These are phyloP conservation scores for Exserohilum rostratum DNA, from an alignment of 2,329 filamentous ascomycete species.

Conservation along the genomic window DNA sequence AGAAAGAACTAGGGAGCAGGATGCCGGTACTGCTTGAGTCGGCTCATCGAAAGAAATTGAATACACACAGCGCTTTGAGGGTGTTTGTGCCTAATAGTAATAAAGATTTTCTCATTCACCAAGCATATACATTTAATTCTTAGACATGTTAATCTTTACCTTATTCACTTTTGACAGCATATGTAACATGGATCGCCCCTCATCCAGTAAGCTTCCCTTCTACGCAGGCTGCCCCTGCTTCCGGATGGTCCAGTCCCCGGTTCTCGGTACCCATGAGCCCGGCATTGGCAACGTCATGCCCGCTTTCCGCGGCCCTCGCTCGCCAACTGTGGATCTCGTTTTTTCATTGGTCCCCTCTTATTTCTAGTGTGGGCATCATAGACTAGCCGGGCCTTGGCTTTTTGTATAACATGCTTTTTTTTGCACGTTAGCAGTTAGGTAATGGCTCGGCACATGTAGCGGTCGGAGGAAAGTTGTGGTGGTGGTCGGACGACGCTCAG, in stretches of 20 bases:
- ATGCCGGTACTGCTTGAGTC: background rate
- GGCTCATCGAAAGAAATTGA: background rate
- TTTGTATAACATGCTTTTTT: no score
- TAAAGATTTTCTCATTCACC: no score
- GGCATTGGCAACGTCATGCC: no score
- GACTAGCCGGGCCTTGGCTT: no score
- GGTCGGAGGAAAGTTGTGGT: no score
- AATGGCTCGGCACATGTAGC: no score
- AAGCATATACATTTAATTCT: background rate
- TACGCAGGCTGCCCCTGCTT: background rate
- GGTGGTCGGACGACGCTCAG: no score
- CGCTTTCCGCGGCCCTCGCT: no score
- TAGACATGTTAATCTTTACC: background rate
- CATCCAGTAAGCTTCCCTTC: background rate
- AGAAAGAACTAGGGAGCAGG: constrained; percentile 24
- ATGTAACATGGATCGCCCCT: background rate
- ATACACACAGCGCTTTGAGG: background rate
- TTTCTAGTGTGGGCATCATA: no score
- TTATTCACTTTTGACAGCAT: background rate
- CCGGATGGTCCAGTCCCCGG: background rate
- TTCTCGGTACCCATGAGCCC: background rate
- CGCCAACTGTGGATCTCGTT: no score
- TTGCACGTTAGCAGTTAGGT: no score
- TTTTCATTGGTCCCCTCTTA: no score
- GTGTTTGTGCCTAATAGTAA: background rate